Evolutionary conservation across 2,329 filamentous ascomycete genomes (phyloP), one percentile per base, ranked within the genome.

Genomic region (Aspergillus hiratsukae): DNA sequence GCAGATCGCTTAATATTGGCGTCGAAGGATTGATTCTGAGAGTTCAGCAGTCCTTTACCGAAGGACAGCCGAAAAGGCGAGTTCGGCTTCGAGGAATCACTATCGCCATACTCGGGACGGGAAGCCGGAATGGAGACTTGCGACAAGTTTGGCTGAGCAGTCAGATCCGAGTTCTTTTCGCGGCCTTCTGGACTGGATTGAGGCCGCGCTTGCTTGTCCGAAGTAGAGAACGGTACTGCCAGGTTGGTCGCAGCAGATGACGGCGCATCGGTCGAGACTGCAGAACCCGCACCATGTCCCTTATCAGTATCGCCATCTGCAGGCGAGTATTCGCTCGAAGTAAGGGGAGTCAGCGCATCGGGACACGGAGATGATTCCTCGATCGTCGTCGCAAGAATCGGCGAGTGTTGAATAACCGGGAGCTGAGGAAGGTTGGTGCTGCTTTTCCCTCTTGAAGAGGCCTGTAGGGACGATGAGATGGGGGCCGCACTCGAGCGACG

Each of bases 41-140:
- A 37, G 48, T 56, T 66, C 31, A 66, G 58, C 11, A 63, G 41
- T n/a, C 64, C 63, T 56, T 71, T 73, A 8, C 69, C 71, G 54
- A 74, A 69, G 1, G 71, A 70, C 21, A 68, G 63, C 45, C 69
- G 68, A 58, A 73, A 75, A 4, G 72, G 70, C 5, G 73, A 74
- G 48, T 54, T 69, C 19, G 69, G 61, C 57, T 74, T 73, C 14
- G 61, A 66, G 7, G 64, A 61, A 19, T 70, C 66, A 31, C 55
- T 55, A 48, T 73, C 66, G n/a, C 61, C 62, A 46, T 64, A 63
- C 19, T 71, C 65, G 19, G 61, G 53, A 43, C 59, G 66, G 29
- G 58, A 54, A 9, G 55, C 55, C 4, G 62, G 45, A 40, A 64
- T 52, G 9, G 67, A 67, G 21, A 58, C 57, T 50, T 71, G 71